Evolutionary conservation across 2,329 filamentous ascomycete genomes (phyloP).

Genomic region (Calonectria pteridis): DNA sequence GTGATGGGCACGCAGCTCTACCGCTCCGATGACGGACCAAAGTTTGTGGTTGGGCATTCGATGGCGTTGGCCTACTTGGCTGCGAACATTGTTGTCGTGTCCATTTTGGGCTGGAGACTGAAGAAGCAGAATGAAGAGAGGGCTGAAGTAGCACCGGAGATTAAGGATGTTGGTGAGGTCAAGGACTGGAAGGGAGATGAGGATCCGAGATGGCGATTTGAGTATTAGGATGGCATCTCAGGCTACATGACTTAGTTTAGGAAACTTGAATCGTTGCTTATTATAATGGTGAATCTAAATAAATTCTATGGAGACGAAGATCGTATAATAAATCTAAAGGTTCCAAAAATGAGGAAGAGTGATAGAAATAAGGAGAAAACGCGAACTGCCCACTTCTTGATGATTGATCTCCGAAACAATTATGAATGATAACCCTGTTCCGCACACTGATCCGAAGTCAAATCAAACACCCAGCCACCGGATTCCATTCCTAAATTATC

Average conservation of each 20-base stretch:
- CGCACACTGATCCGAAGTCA: no score
- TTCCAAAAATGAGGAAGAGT: not conserved
- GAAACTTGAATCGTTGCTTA: no score
- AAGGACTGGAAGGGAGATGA: conserved; percentile 72
- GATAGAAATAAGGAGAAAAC: not conserved
- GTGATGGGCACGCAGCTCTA: conserved; percentile 80
- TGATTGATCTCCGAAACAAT: not conserved
- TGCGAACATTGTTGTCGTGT: conserved; percentile 60
- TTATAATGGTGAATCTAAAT: no score
- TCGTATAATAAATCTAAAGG: not conserved
- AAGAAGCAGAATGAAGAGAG: conserved; percentile 69
- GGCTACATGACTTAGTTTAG: not conserved
- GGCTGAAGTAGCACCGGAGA: conserved; percentile 56
- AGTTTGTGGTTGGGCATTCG: conserved; percentile 75
- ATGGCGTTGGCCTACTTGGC: conserved; percentile 75
- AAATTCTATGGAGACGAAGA: no score
- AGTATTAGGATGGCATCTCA: conserved; percentile 55
- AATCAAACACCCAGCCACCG: not conserved
- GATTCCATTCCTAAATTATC: not conserved
- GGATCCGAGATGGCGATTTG: conserved; percentile 76
- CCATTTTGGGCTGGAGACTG: conserved; percentile 65
- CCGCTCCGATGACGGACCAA: conserved; percentile 67
- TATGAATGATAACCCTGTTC: no score
- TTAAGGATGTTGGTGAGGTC: conserved; percentile 62
- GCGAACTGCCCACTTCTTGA: not conserved